These are phyloP conservation scores for Microbotryum lychnidis-dioicae DNA, from an alignment of 1,284 basidiomycete genomes.

Conservation along the genomic window DNA sequence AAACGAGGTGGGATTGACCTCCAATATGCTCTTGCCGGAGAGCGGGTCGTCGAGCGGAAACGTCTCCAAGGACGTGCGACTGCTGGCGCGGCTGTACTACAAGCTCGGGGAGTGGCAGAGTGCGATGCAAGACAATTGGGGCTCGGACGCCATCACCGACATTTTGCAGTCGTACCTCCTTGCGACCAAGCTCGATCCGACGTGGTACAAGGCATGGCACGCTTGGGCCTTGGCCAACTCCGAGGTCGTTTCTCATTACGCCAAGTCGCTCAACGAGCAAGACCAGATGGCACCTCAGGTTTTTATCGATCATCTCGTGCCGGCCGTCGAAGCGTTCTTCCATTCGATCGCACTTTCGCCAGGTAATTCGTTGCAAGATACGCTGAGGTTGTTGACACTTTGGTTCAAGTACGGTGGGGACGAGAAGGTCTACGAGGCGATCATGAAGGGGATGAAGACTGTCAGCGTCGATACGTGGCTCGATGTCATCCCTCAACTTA, in stretches of 20 bases:
- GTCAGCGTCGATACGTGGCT: constrained; percentile 98
- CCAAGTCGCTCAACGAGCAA: constrained; percentile 52
- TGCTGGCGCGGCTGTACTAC: constrained; percentile 94
- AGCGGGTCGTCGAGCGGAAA: constrained; percentile 41
- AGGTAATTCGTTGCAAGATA: constrained; percentile 91
- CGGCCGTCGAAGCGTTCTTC: constrained; percentile 95
- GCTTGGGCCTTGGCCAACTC: constrained; percentile 97
- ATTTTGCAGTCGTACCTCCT: constrained; percentile 77
- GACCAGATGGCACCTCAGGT: constrained; percentile 59
- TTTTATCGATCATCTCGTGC: constrained; percentile 71
- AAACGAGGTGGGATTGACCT: constrained; percentile 62
- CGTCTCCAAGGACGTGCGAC: constrained; percentile 64
- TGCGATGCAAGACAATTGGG: constrained; percentile 70
- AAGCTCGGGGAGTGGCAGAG: constrained; percentile 93
- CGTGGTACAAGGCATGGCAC: constrained; percentile 99
- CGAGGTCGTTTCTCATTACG: constrained; percentile 70
- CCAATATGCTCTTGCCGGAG: constrained; percentile 40
- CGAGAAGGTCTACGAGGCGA: constrained; percentile 81
- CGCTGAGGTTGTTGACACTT: constrained; percentile 80
- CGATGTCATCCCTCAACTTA: constrained; percentile 96
- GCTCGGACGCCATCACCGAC: constrained; percentile 61
- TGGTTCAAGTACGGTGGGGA: constrained; percentile 99
- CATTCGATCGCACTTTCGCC: constrained; percentile 84
- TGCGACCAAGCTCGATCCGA: constrained; percentile 84
- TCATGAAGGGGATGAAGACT: constrained; percentile 76